phyloP scores from a whole-genome alignment of 2,329 filamentous ascomycete species.

The Raffaelea albimanens region DNA sequence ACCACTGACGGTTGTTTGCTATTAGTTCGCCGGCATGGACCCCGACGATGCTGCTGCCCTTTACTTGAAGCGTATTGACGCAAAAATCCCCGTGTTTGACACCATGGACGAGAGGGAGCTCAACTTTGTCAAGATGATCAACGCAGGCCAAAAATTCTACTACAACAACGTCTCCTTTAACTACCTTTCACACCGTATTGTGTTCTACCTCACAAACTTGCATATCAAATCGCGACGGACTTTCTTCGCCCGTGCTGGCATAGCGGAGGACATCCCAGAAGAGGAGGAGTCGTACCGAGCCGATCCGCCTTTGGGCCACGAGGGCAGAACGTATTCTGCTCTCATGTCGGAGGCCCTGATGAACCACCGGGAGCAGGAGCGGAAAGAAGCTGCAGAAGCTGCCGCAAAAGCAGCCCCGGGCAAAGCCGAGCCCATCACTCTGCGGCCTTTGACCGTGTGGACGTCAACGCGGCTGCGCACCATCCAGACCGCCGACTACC shows the following conservation, averaged over 20 bases:
- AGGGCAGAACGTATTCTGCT: conserved; percentile 70
- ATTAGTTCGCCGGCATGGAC: conserved; percentile 88
- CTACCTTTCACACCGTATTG: conserved; percentile 92
- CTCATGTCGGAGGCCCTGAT: conserved; percentile 81
- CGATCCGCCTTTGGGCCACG: conserved; percentile 72
- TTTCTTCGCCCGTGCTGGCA: conserved; percentile 84
- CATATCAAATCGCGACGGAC: conserved; percentile 94
- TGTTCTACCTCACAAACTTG: conserved; percentile 95
- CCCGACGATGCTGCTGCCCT: conserved; percentile 86
- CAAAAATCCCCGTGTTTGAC: conserved; percentile 91
- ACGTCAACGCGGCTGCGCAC: conserved; percentile 86
- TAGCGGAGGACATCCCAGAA: conserved; percentile 74
- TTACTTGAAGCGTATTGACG: conserved; percentile 81
- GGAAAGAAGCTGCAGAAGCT: conserved; percentile 46
- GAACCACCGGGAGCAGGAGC: conserved; percentile 75
- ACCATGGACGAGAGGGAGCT: conserved; percentile 91
- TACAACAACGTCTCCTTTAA: conserved; percentile 97
- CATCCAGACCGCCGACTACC: conserved; percentile 75
- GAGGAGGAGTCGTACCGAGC: conserved; percentile 88
- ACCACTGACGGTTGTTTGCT: too few relatives aligned
- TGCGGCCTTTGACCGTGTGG: conserved; percentile 76
- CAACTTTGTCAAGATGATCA: conserved; percentile 99
- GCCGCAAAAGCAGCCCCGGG: conserved; percentile 47
- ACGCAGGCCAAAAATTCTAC: conserved; percentile 83
- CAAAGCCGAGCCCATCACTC: conserved; percentile 47